These are phyloP conservation scores for Fusarium sp. DNA, from an alignment of 2,329 filamentous ascomycete genomes.

Conservation along the genomic window DNA sequence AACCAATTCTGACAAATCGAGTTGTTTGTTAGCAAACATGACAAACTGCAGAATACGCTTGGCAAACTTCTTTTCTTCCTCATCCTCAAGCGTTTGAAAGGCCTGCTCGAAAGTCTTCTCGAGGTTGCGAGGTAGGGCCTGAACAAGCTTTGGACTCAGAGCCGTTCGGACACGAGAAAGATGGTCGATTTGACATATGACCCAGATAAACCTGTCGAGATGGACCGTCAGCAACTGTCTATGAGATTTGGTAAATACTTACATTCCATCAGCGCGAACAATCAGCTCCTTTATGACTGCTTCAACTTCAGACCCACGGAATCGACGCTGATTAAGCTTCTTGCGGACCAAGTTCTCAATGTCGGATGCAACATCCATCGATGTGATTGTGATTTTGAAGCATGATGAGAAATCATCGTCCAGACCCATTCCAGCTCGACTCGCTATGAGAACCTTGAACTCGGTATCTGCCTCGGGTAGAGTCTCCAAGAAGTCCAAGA, in stretches of 20 bases:
- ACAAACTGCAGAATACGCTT: not conserved
- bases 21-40: accelerated
- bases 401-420: not conserved
- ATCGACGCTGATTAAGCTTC: not conserved
- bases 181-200: not conserved
- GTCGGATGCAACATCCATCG: not conserved
- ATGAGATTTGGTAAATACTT: accelerated
- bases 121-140: not conserved
- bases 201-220: not conserved
- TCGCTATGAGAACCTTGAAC: not conserved
- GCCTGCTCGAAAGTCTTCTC: not conserved
- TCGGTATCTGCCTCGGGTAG: not conserved
- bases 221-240: accelerated
- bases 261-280: not conserved
- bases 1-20: not conserved
- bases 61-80: not conserved
- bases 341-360: not conserved
- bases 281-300: accelerated
- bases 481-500: not conserved
- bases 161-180: not conserved
- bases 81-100: not conserved
- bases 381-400: not conserved
- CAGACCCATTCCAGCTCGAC: not conserved
- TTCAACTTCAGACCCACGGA: not conserved
- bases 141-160: not conserved